phyloP scores from a whole-genome alignment of 2,329 filamentous ascomycete species.

The Diaporthe eres region DNA sequence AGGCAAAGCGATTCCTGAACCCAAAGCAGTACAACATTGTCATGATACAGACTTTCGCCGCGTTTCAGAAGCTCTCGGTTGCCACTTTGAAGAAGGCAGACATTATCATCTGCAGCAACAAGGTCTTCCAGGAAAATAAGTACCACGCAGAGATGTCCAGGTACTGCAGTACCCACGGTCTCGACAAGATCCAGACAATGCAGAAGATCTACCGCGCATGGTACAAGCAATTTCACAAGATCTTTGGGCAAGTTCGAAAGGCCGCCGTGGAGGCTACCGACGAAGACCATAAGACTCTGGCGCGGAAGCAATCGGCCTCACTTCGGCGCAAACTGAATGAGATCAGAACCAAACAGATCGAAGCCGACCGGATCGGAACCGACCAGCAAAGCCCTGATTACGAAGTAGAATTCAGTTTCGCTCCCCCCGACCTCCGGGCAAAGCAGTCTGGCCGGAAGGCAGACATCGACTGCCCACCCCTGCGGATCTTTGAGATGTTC shows the following conservation, averaged over 20 bases:
- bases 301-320: neutral
- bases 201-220: constrained; percentile 39
- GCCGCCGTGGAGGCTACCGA: neutral
- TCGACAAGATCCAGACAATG: constrained; percentile 15
- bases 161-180: constrained; percentile 22
- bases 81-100: constrained; percentile 49
- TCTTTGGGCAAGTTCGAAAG: neutral
- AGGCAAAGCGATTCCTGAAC: constrained; percentile 53
- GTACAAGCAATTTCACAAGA: constrained; percentile 30
- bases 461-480: neutral
- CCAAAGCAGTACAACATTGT: constrained; percentile 45
- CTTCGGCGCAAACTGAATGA: neutral
- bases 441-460: neutral
- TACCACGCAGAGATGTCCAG: constrained; percentile 34
- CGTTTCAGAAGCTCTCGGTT: constrained; percentile 39
- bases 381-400: neutral
- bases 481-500: constrained; percentile 53
- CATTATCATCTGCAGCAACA: constrained; percentile 55
- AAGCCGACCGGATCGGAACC: neutral
- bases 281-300: neutral
- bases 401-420: neutral
- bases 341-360: neutral
- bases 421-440: neutral
- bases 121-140: constrained; percentile 44
- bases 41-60: constrained; percentile 44